Conservation (phyloP, 2,329 filamentous ascomycete genomes). For the Phyllosticta citrichinensis region DNA sequence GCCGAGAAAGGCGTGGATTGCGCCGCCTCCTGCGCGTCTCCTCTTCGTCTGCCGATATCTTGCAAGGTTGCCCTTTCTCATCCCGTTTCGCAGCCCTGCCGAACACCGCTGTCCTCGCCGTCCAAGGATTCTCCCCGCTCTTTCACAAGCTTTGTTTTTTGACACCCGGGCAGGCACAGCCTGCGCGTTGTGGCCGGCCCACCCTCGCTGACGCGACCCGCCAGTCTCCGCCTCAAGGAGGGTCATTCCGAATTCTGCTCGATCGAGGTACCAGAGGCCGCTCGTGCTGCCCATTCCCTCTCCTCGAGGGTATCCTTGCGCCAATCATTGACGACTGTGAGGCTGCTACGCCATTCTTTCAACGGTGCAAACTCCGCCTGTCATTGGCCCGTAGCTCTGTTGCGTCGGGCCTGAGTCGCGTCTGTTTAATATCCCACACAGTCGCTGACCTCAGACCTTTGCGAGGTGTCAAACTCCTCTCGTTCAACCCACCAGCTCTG, state of each 20-base stretch:
- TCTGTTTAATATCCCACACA: slow-evolving; percentile 27
- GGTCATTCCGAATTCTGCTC: slow-evolving; percentile 22
- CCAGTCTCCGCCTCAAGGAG: slow-evolving; percentile 27
- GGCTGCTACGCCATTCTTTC: slow-evolving; percentile 25
- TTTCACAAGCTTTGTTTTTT: slow-evolving; percentile 21
- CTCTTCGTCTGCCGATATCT: slow-evolving; percentile 7
- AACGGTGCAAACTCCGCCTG: slow-evolving; percentile 13
- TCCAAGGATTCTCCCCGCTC: slow-evolving; percentile 25
- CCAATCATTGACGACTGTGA: slow-evolving; percentile 21
- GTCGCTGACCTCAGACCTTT: slow-evolving; percentile 19
- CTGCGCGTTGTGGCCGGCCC: slow-evolving; percentile 20
- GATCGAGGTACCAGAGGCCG: slow-evolving; percentile 10
- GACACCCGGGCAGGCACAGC: slow-evolving; percentile 14
- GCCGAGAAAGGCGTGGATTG: slow-evolving; percentile 8
- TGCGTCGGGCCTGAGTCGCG: slow-evolving; percentile 19
- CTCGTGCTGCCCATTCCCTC: slow-evolving; percentile 25
- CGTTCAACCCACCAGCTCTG: slow-evolving; percentile 12
- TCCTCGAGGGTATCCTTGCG: slow-evolving; percentile 29
- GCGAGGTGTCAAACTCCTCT: slow-evolving; percentile 16
- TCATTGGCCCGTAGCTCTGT: slow-evolving; percentile 26
- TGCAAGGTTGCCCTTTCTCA: slow-evolving; percentile 10
- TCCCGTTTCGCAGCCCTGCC: slow-evolving; percentile 12
- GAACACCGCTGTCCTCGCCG: slow-evolving; percentile 23
- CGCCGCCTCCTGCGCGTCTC: slow-evolving; percentile 6
- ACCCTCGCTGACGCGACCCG: slow-evolving; percentile 16